Evolutionary conservation across 2,329 filamentous ascomycete genomes (phyloP), one percentile per base, ranked within the genome.

Genomic region (Plenodomus lindquistii): DNA sequence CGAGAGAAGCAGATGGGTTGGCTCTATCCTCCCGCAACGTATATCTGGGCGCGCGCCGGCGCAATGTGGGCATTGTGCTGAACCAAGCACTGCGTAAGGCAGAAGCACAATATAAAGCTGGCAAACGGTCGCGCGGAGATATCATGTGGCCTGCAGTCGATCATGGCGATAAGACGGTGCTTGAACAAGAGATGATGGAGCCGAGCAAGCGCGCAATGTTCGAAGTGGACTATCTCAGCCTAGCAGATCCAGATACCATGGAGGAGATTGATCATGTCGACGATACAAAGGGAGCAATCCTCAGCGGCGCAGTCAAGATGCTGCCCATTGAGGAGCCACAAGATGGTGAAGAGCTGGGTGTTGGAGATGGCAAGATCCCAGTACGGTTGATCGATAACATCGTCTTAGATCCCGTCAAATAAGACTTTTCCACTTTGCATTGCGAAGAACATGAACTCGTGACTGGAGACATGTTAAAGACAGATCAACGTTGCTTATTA

Each of bases 361-460:
- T 92, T 20, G 91, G 91, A 3, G 84, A 83, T 46, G 86, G 85
- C 3, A 86, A 87, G 1, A 89, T 89, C 15, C 71, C 85, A 1
- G 94, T 99, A 40, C 81, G 94, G 53, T 76, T 99, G 72, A 97
- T 99, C 70, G 94, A 99, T 68, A 99, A 99, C 66, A 86, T 97
- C 57, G 86, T 96, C n/a, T 48, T 79, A 37, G 57, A 67, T 35
- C 66, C 69, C 27, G 50, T 62, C 11, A 31, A 31, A 31, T 31
- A 31, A 11, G 11, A 6, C 22, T 6, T 15, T 15, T 31, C 6
- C 11, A 7, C 27, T 15, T 7, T 15, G 27, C 11, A 31, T 15
- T 31, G 6, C 22, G 22, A n/a, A n/a, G n/a, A n/a, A n/a, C n/a
- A n/a, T n/a, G n/a, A n/a, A n/a, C n/a, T n/a, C n/a, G n/a, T n/a